A percentile compares a stretch with the other conserved stretches of the same genome.
These are phyloP conservation scores for Solanum sitiens DNA, from an alignment of 257 asterid species.

Conservation along the genomic window DNA sequence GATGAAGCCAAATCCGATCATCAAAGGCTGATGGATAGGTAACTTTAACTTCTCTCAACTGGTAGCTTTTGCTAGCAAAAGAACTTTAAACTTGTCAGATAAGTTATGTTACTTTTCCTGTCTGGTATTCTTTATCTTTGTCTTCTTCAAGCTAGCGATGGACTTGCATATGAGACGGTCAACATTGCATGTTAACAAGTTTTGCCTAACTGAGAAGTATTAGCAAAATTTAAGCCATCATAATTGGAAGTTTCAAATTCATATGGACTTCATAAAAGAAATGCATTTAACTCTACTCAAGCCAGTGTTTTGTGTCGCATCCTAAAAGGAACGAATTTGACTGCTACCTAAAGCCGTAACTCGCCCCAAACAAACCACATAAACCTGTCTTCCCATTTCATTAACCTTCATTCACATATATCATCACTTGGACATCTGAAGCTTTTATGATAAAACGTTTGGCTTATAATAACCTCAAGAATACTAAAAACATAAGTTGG, in stretches of 20 bases:
- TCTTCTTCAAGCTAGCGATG: background rate
- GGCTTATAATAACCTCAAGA: background rate
- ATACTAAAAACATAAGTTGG: background rate
- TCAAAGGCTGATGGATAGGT: conserved; percentile 74
- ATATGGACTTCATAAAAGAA: background rate
- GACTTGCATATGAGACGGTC: background rate
- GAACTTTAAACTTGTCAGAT: background rate
- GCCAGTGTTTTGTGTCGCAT: background rate
- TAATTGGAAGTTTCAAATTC: background rate
- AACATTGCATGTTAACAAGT: background rate
- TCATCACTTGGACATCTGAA: background rate
- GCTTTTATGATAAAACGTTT: background rate
- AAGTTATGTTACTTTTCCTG: background rate
- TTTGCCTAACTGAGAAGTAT: background rate
- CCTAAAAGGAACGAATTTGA: background rate
- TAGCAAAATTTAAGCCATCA: background rate
- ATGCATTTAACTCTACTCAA: background rate
- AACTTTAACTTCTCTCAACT: background rate
- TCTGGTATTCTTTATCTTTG: background rate
- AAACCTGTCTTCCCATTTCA: background rate
- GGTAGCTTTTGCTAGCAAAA: background rate
- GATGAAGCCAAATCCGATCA: conserved; percentile 88
- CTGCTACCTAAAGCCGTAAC: background rate
- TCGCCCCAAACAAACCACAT: background rate
- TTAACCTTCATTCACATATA: background rate